Base-by-base conservation (phyloP, 148 eudicot species). In the Vaccinium darrowii region DNA sequence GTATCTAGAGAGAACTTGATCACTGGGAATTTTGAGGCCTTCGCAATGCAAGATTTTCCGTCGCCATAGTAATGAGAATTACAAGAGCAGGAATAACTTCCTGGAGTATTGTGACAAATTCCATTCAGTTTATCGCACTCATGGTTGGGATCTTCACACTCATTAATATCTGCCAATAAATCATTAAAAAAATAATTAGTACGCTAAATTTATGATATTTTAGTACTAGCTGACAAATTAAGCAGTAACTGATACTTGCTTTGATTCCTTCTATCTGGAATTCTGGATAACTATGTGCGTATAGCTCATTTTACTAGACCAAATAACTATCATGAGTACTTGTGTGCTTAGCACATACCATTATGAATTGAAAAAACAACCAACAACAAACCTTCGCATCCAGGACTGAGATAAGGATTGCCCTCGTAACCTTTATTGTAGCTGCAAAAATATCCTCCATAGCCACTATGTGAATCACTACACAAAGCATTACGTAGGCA, bases 361-460 rank as follows among this genome's bases (percentile, higher is more conserved):
- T 21, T 21, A 62, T 21, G 27, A 65, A 2, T 65, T 65, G 72
- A 10, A n/a, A n/a, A 23, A 65, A 23, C 7, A 72, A 72, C 18
- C 10, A 84, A 23, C 15, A 25, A 67, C 12, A 65, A 51, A 88
- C 88, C 87, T 72, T 8, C 53, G 81, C 84, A 85, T 4, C 86
- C 84, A 2, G 81, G 86, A 82, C 62, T n/a, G 25, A 83, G 79
- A 74, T 85, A 87, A 72, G 86, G 89, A 82, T 89, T 87, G 16
- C 89, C 91, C 15, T 71, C 3, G 1, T 78, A 87, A 18, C 89
- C 89, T n/a, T 85, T 1, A 0, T 77, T 25, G 83, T 90, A 91
- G n/a, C n/a, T 78, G 71, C 93, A 91, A 1, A 73, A 75, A 18
- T 89, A 89, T 1, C 93, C 93, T 11, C 71, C 78, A 58, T 21